A percentile compares a stretch with the other conserved stretches of the same genome.
phyloP scores from a whole-genome alignment of 1,139 yeast species.

The Yueomyces sp. region DNA sequence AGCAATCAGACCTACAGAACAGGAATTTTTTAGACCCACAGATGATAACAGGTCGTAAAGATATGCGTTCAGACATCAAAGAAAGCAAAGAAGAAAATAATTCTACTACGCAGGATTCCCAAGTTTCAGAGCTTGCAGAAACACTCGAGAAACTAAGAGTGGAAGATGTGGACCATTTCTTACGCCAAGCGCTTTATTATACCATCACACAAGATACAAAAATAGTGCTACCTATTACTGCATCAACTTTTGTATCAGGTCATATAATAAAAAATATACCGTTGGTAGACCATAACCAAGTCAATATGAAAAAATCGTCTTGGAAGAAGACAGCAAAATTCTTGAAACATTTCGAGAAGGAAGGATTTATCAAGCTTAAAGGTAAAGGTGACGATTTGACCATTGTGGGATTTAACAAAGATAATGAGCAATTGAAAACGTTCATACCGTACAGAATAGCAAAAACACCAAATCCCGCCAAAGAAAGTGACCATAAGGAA shows the following conservation, averaged over 20 bases:
- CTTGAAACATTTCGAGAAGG: conserved; percentile 74
- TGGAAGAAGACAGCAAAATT: conserved; percentile 87
- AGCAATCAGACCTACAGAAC: not conserved
- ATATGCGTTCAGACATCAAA: conserved; percentile 1
- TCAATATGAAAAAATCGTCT: conserved; percentile 67
- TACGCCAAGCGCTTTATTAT: conserved; percentile 55
- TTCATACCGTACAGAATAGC: conserved; percentile 45
- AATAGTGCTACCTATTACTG: conserved; percentile 45
- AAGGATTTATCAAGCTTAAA: conserved; percentile 59
- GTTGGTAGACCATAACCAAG: conserved; percentile 30
- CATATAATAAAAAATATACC: conserved; percentile 67
- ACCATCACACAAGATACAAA: conserved; percentile 44
- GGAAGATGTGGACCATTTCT: conserved; percentile 71
- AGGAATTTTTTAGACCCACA: too few species aligned
- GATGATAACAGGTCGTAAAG: not conserved
- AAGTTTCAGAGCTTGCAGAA: conserved; percentile 17
- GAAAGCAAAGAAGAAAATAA: conserved; percentile 6
- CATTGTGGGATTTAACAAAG: conserved; percentile 37
- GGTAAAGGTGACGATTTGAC: conserved; percentile 57
- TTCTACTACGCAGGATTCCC: conserved; percentile 1
- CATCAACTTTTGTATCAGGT: conserved; percentile 66
- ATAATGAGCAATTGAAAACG: conserved; percentile 37
- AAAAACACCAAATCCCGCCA: conserved; percentile 14
- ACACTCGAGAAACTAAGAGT: conserved; percentile 32
- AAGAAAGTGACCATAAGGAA: conserved; percentile 3